phyloP scores from a whole-genome alignment of 2,329 filamentous ascomycete genomes.

The Nectriaceae sp. region DNA sequence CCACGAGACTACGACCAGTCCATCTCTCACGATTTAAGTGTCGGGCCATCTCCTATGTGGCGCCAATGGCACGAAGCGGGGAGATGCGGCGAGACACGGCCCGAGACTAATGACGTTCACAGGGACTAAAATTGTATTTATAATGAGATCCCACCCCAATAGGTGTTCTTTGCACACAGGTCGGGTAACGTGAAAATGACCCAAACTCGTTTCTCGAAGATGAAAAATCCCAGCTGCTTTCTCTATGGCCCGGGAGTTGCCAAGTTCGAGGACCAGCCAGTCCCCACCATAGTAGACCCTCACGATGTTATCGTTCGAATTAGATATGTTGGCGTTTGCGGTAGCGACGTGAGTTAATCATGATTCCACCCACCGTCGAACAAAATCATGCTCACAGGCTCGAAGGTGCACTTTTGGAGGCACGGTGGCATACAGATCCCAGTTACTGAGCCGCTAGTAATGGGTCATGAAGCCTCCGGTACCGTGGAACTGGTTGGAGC shows the following conservation, averaged over 20 bases:
- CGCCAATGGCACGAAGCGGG: too few relatives aligned
- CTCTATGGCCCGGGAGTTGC: slow-evolving; percentile 23
- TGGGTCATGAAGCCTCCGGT: slow-evolving; percentile 71
- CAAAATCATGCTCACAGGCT: neutral
- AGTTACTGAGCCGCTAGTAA: slow-evolving; percentile 78
- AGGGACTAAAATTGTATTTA: too few relatives aligned
- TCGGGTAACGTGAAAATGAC: too few relatives aligned
- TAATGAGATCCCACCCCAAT: too few relatives aligned
- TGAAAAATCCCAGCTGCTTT: slow-evolving; percentile 23
- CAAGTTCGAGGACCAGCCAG: slow-evolving; percentile 19
- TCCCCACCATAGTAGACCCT: slow-evolving; percentile 25
- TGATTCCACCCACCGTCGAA: neutral
- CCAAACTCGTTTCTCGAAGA: too few relatives aligned
- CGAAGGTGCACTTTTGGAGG: slow-evolving; percentile 78
- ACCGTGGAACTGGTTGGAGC: slow-evolving; percentile 71
- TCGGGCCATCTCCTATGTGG: too few relatives aligned
- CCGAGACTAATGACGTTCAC: too few relatives aligned
- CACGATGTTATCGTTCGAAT: slow-evolving; percentile 26
- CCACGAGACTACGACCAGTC: too few relatives aligned
- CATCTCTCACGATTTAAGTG: too few relatives aligned
- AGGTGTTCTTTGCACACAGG: too few relatives aligned
- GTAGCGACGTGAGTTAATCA: slow-evolving; percentile 28
- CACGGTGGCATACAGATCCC: slow-evolving; percentile 74
- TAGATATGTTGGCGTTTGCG: slow-evolving; percentile 29
- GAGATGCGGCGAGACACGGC: too few relatives aligned